Percentiles rank a stretch among this genome's conserved stretches.
Conservation (phyloP, 768 basidiomycete species). For the Xerocomus brunneocitrinus region DNA sequence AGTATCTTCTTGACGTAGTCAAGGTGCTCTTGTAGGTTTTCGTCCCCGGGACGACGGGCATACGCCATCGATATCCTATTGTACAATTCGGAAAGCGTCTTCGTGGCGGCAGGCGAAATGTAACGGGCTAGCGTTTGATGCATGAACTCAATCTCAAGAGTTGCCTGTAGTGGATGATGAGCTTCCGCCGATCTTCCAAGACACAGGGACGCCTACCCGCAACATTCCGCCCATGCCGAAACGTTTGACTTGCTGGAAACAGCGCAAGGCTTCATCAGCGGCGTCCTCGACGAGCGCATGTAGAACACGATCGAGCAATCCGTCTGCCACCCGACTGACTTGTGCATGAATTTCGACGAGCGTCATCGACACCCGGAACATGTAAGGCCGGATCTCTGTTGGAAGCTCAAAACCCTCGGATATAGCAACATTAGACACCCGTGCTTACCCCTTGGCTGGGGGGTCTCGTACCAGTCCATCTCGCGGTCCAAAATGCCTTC, state of each 20-base stretch:
- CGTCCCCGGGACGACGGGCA: constrained; percentile 76
- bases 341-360: constrained; percentile 92
- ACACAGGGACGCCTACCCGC: constrained; percentile 51
- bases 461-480: constrained; percentile 94
- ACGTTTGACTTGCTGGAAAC: constrained; percentile 83
- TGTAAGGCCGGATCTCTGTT: constrained; percentile 89
- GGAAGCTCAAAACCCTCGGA: background rate
- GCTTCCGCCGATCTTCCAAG: background rate
- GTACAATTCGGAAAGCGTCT: constrained; percentile 87
- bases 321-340: constrained; percentile 74
- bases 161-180: constrained; percentile 59
- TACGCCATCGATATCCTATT: constrained; percentile 94
- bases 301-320: constrained; percentile 77
- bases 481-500: constrained; percentile 71
- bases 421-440: background rate
- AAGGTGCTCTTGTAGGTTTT: constrained; percentile 80
- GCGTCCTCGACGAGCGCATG: constrained; percentile 78
- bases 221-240: constrained; percentile 99
- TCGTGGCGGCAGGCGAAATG: constrained; percentile 74
- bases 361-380: constrained; percentile 83
- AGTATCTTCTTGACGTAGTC: constrained; percentile 90
- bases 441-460: constrained; percentile 79
- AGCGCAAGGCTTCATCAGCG: constrained; percentile 75
- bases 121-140: constrained; percentile 93
- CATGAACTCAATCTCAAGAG: constrained; percentile 98